Evolutionary conservation across 2,329 filamentous ascomycete species (phyloP).

Genomic region (Pseudocercospora musae): DNA sequence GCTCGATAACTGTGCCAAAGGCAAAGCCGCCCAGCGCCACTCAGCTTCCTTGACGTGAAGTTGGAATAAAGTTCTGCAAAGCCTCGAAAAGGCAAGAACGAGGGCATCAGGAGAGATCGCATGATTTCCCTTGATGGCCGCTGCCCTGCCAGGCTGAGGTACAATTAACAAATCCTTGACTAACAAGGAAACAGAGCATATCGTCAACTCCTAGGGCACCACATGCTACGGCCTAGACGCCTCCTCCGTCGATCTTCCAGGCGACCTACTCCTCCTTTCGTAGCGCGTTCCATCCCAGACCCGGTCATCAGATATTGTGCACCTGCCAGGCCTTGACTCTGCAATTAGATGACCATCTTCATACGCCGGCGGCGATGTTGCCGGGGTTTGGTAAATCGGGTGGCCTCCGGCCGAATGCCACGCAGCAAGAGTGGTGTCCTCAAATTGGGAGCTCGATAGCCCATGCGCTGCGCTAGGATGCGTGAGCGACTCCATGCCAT

Average conservation of each 20-base stretch:
- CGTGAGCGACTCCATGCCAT: conserved; percentile 14
- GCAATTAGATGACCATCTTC: conserved; percentile 2
- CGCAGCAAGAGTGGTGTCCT: conserved; percentile 2
- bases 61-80: conserved; percentile 3
- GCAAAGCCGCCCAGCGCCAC: neutral
- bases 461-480: conserved; percentile 2
- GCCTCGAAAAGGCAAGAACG: conserved; percentile 2
- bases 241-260: neutral
- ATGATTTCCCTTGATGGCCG: neutral
- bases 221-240: neutral
- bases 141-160: neutral
- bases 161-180: neutral
- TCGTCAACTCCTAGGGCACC: neutral
- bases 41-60: neutral
- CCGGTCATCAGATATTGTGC: conserved; percentile 1
- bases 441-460: neutral
- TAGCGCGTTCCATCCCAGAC: conserved; percentile 7
- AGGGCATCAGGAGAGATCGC: neutral
- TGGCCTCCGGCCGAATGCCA: neutral
- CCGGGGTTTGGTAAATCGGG: conserved; percentile 2
- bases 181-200: neutral
- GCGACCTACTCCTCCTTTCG: conserved; percentile 5
- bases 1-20: conserved; percentile 2
- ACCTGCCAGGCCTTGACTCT: neutral
- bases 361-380: conserved; percentile 6